These are phyloP conservation scores for Tuber indicum DNA, from an alignment of 495 filamentous ascomycete species.

Conservation along the genomic window DNA sequence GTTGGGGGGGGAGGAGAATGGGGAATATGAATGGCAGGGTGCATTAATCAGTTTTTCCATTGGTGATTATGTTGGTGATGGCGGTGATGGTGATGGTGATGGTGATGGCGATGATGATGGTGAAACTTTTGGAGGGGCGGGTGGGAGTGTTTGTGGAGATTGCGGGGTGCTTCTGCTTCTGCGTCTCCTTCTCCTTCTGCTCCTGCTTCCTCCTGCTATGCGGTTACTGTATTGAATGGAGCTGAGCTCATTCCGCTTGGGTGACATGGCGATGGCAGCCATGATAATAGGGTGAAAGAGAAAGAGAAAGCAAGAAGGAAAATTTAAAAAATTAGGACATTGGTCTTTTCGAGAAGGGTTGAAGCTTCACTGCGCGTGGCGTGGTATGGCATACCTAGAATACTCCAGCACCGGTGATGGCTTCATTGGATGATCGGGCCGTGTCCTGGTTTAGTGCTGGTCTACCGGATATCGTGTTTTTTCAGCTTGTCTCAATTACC, in stretches of 20 bases:
- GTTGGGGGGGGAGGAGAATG: not conserved
- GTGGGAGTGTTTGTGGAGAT: not conserved
- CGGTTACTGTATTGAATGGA: not conserved
- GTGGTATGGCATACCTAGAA: not conserved
- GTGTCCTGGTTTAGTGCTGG: not conserved
- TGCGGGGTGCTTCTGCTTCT: not conserved
- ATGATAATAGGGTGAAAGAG: not conserved
- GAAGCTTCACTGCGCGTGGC: not conserved
- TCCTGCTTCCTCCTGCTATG: not conserved
- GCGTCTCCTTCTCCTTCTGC: not conserved
- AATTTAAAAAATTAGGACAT: not conserved
- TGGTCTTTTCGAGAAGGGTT: not conserved
- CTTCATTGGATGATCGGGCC: not conserved
- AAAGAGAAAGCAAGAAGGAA: not conserved
- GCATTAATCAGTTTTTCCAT: not conserved
- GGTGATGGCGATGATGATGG: not conserved
- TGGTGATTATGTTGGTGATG: not conserved
- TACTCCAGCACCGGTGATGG: not conserved
- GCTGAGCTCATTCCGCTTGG: not conserved
- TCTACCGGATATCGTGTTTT: not conserved
- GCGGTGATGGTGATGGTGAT: not conserved
- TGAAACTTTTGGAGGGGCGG: not conserved
- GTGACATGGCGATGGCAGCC: not conserved
- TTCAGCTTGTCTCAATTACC: conserved; percentile 4
- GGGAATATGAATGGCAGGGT: not conserved